phyloP scores from a whole-genome alignment of 2,329 filamentous ascomycete genomes.

The Colletotrichum chlorophyti region DNA sequence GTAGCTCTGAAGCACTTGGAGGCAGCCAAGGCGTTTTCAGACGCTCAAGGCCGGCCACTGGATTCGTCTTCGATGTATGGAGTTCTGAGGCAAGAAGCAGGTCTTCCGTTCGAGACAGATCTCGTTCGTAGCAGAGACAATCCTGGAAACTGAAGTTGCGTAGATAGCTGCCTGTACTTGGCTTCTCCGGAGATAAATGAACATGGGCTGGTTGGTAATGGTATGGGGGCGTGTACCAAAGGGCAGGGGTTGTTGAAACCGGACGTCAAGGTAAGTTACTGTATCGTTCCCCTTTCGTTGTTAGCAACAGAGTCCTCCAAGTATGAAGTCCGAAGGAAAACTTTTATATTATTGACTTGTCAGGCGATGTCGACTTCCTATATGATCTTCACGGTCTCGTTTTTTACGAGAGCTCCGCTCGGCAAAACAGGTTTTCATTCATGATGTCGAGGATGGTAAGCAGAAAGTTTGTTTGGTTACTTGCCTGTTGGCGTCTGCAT shows the following conservation, averaged over 20 bases:
- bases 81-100: slow-evolving; percentile 48
- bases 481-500: too few relatives aligned
- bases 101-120: slow-evolving; percentile 51
- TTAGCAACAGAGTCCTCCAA: neutral
- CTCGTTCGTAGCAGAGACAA: slow-evolving; percentile 38
- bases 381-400: neutral
- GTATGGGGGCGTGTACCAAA: neutral
- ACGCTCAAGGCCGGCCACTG: slow-evolving; percentile 41
- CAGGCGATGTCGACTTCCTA: slow-evolving; percentile 17
- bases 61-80: slow-evolving; percentile 61
- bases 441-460: neutral
- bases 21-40: slow-evolving; percentile 47
- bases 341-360: neutral
- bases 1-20: slow-evolving; percentile 49
- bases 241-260: too few relatives aligned
- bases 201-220: neutral
- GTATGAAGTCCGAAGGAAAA: neutral
- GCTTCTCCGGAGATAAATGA: neutral
- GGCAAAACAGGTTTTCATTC: slow-evolving; percentile 21
- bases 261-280: too few relatives aligned
- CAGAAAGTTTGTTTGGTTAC: too few relatives aligned
- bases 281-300: too few relatives aligned
- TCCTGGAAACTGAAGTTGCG: neutral
- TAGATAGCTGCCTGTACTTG: neutral
- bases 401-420: neutral